Evolutionary conservation across 2,329 filamentous ascomycete genomes (phyloP), one percentile per base, ranked within the genome.

Genomic region (Fusarium lateritium): DNA sequence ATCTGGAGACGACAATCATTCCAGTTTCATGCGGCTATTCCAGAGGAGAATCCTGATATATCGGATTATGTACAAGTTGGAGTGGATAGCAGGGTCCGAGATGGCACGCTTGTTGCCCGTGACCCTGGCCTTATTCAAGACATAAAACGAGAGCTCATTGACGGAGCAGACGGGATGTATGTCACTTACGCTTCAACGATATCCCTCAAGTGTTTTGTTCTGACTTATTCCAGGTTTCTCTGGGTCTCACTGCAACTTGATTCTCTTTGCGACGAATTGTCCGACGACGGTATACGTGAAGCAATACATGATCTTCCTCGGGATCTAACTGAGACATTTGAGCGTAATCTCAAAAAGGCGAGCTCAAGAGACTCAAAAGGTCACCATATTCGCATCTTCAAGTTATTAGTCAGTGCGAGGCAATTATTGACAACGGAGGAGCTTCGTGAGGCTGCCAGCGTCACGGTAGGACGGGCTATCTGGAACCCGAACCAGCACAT

Each of bases 381-480:
- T 2, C 76, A 75, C 17, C 76, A 80, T 45, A 65, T 15, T 6
- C 62, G 24, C 4, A 76, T 76, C 5, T 64, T 83, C 0, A 64
- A 80, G 15, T 53, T 82, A 31, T 26, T 83, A 1, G 50, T 69
- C 1, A 72, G 66, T 0, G 78, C 78, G 13, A 51, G 39, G 1
- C 73, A 76, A 9, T 76, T 78, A 0, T 57, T 83, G 9, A 77
- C 75, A 1, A 63, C 49, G 0, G 70, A 78, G 0, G 77, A 83
- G 49, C 67, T 84, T 46, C 72, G 75, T 19, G 81, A 83, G 72
- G 79, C 79, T 7, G 50, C 82, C 0, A 81, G 80, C 15, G 78
- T 84, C 0, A 57, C 61, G 3, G 75, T 76, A 7, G 79, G 80
- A 2, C 64, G 79, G 14, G 49, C 65, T 0, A 31, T 33, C 2